Evolutionary conservation across 805 yeast species (phyloP).

Genomic region (Starmerella riodocensis): DNA sequence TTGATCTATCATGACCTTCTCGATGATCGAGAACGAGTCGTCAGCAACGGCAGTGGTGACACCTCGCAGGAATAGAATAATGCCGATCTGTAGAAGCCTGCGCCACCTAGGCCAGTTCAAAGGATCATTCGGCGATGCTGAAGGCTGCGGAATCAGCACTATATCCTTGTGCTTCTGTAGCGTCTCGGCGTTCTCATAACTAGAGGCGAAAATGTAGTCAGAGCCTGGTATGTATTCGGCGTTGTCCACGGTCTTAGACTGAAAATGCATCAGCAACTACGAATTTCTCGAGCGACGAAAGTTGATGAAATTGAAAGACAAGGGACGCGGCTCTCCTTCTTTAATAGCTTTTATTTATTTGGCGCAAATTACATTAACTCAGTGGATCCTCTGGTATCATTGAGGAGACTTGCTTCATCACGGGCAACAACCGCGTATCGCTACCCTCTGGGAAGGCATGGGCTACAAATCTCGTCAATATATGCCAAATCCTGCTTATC

Average conservation of each 20-base stretch:
- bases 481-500: too few relatives aligned
- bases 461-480: too few relatives aligned
- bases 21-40: slow-evolving; percentile 60
- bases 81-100: slow-evolving; percentile 34
- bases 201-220: slow-evolving; percentile 27
- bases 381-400: too few relatives aligned
- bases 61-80: slow-evolving; percentile 31
- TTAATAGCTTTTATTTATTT: too few relatives aligned
- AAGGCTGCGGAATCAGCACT: slow-evolving; percentile 50
- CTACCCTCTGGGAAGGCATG: too few relatives aligned
- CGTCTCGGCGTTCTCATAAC: slow-evolving; percentile 22
- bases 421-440: too few relatives aligned
- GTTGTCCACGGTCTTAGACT: background rate
- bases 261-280: background rate
- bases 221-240: slow-evolving; percentile 19
- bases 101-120: slow-evolving; percentile 44
- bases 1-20: slow-evolving; percentile 44
- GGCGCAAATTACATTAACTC: too few relatives aligned
- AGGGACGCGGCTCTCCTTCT: too few relatives aligned
- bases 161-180: slow-evolving; percentile 29
- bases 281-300: too few relatives aligned
- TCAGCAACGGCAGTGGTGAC: slow-evolving; percentile 43
- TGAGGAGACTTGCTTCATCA: too few relatives aligned
- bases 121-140: slow-evolving; percentile 56
- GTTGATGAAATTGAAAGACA: too few relatives aligned